Base-by-base conservation (phyloP, 78 protist species). In the Tieghemostelium lacteum region DNA sequence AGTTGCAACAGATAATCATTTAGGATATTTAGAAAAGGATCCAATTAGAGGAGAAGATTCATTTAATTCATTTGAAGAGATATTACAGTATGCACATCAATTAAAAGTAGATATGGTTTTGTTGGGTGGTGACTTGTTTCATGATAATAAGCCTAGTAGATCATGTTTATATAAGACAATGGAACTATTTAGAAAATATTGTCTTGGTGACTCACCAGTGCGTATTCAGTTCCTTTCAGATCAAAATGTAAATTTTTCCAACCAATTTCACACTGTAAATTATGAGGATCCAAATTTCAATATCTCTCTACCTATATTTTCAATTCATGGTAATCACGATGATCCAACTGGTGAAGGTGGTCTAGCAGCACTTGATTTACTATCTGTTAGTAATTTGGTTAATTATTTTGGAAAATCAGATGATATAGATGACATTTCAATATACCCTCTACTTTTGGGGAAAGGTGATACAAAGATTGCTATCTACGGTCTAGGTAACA, bases 271-370 rank as follows among this genome's bases (percentile, higher is more conserved):
- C 22, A 71, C 75, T 28, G 98, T 77, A 58, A 98, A 99, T 71
- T 98, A 77, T 73, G 96, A 88, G 58, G 99, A 98, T 87, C 99
- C 99, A 20, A 98, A 98, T 66, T 40, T 88, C 58, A 98, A 98
- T 67, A 94, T 99, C 19, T n/a, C 76, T n/a, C 20, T 98, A 49
- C 99, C 99, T 0, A 86, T 99, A 45, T 99, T 98, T 61, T 33
- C 95, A 14, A 96, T 99, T 33, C 99, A 99, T 61, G 99, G 99
- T 54, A 99, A 99, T 83, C 99, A 99, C 60, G 99, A 99, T 72
- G 99, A 99, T 54, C 99, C 99, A 1, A 45, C 94, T 2, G 99
- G 99, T n/a, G 95, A 96, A 20, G 98, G 95, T 31, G 74, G 80
- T 28, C 70, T 92, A 1, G 80, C 97, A 6, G 97, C 98, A 0